Evolutionary conservation across 768 basidiomycete species (phyloP), one percentile per base, ranked within the genome.

Genomic region (Saitozyma podzolica): DNA sequence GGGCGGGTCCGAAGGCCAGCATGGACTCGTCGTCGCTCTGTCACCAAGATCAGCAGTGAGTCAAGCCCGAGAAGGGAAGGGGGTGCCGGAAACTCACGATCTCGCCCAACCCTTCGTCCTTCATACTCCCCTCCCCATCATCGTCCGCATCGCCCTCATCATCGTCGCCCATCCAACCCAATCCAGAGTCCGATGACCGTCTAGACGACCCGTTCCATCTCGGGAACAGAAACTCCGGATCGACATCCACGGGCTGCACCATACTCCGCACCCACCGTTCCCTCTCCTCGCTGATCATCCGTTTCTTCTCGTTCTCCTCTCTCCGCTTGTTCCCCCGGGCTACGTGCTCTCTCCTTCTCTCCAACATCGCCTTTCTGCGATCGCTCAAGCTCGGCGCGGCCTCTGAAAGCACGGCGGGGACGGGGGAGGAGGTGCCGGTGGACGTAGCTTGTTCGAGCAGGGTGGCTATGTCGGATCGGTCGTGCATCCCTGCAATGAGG

Each of bases 1-100:
- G 83, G 47, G 86, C 83, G 3, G 91, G 90, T 14, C 92, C 89
- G 81, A 94, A 98, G 16, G 91, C 95, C 52, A 99, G 89, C 90
- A 97, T 93, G 41, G 60, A 58, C 10, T 66, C 51, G 40, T 61
- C n/a, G 49, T 14, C 40, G 7, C 43, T 56, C 29, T 29, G 29
- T 29, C 9, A n/a, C 40, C 29, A 29, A 29, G 29, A 29, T n/a
- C 20, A 40, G 42, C n/a, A 29, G 5, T 37, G 48, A 50, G 49
- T n/a, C 40, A 14, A 3, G 16, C 1, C 14, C 9, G 9, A 43
- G 19, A 4, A 50, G 37, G 29, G 29, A 2, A 29, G 29, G 29
- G 29, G 29, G 29, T 29, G 40, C n/a, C 8, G 9, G 43, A 8
- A 45, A 45, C 56, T 20, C 39, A 49, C 58, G 17, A 41, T 43